A percentile compares a stretch with the other conserved stretches of the same genome.
Conservation (phyloP, 23 red algal species). For the Porphyridium purpureum region DNA sequence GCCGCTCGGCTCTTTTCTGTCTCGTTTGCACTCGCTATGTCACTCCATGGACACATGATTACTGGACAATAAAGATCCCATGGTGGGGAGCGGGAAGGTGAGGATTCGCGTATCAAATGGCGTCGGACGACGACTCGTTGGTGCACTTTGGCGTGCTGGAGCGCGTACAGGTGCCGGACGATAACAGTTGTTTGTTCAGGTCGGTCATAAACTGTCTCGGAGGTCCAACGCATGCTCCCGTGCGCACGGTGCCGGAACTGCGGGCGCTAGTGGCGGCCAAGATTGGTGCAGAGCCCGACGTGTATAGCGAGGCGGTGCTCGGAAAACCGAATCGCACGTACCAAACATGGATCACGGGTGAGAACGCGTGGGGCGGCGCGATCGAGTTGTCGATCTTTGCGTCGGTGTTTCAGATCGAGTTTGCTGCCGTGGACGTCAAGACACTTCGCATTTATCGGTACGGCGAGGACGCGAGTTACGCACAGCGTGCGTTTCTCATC, state of each 20-base stretch:
- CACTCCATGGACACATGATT: too few species aligned
- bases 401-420: constrained; percentile 32
- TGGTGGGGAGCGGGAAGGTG: not conserved
- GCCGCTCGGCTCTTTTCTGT: too few species aligned
- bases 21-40: too few species aligned
- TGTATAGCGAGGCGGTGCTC: constrained; percentile 55
- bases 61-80: not conserved
- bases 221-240: constrained; percentile 13
- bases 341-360: constrained; percentile 48
- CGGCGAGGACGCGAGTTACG: constrained; percentile 47
- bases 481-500: constrained; percentile 34
- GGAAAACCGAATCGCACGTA: constrained; percentile 43
- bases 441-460: constrained; percentile 63
- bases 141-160: constrained; percentile 18
- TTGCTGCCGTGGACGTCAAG: constrained; percentile 77
- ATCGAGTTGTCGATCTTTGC: constrained; percentile 78
- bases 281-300: constrained; percentile 17
- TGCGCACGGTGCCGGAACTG: constrained; percentile 10
- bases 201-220: constrained; percentile 8
- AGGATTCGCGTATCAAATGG: not conserved
- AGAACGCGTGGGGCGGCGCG: constrained; percentile 86
- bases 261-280: constrained; percentile 26
- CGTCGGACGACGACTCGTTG: constrained; percentile 8
- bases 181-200: constrained; percentile 94
- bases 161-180: constrained; percentile 70